phyloP scores from a whole-genome alignment of 768 basidiomycete genomes.

The Chiua virens region DNA sequence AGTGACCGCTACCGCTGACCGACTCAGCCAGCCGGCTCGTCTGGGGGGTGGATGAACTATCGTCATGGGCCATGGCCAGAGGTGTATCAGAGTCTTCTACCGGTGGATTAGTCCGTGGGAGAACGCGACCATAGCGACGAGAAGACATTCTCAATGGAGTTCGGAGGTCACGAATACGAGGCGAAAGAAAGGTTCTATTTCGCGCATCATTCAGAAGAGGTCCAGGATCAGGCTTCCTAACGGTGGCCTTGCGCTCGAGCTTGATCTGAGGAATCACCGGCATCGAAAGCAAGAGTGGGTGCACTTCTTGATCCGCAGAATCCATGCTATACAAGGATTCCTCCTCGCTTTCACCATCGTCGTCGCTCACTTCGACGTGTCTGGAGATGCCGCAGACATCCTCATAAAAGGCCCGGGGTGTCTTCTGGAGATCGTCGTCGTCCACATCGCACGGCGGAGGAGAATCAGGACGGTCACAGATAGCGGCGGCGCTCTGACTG shows the following conservation, averaged over 20 bases:
- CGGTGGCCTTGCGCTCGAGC: constrained; percentile 26
- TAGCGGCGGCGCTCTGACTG: not conserved
- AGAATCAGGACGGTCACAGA: not conserved
- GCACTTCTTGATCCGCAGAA: constrained; percentile 26
- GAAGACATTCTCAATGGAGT: constrained; percentile 14
- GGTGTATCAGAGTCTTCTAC: not conserved
- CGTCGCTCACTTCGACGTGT: not conserved
- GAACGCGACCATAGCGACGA: constrained; percentile 14
- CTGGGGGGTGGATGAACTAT: not conserved
- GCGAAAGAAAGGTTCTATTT: constrained; percentile 16
- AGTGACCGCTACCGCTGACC: not conserved
- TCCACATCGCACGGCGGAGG: not conserved
- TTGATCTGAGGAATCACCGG: constrained; percentile 29
- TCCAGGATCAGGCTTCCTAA: constrained; percentile 10
- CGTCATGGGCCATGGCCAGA: not conserved
- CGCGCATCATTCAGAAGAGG: not conserved
- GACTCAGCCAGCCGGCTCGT: not conserved
- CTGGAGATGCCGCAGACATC: not conserved
- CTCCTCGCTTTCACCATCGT: constrained; percentile 7
- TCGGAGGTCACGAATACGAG: constrained; percentile 16
- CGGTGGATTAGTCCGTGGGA: not conserved
- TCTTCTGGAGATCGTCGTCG: not conserved
- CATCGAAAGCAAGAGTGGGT: constrained; percentile 25
- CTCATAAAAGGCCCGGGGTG: not conserved
- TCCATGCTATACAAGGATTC: constrained; percentile 24